A percentile compares a stretch with the other conserved stretches of the same genome.
phyloP scores from a whole-genome alignment of 2,329 filamentous ascomycete species.

The Corynespora cassiicola region DNA sequence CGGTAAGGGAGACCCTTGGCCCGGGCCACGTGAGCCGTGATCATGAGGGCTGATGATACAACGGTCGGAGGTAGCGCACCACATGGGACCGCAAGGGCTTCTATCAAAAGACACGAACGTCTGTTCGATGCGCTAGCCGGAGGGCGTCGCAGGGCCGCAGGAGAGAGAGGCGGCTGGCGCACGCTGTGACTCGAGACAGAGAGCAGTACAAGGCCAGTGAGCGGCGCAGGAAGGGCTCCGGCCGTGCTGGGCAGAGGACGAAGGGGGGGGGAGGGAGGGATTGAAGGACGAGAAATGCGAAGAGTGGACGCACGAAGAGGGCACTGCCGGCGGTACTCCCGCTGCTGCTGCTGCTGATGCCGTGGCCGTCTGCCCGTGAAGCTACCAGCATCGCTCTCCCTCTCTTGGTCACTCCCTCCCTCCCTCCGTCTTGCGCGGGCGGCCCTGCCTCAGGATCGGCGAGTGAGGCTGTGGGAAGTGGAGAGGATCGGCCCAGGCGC shows the following conservation, averaged over 20 bases:
- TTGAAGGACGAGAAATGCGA: conserved; percentile 9
- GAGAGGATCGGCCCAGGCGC: conserved; percentile 36
- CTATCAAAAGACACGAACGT: no score
- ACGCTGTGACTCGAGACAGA: conserved; percentile 18
- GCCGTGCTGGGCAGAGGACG: conserved; percentile 1
- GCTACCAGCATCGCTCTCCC: no score
- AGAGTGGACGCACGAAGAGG: conserved; percentile 6
- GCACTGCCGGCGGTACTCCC: no score
- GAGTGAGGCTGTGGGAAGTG: conserved; percentile 42
- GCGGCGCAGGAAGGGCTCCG: conserved; percentile 28
- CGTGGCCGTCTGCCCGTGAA: no score
- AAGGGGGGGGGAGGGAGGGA: background rate
- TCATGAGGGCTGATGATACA: conserved; percentile 8
- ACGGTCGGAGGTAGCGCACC: conserved; percentile 16
- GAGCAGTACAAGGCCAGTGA: conserved; percentile 31
- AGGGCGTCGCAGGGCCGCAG: conserved; percentile 11
- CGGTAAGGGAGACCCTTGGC: no score
- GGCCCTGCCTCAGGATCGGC: conserved; percentile 36
- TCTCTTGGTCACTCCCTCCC: no score
- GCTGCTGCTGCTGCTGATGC: no score
- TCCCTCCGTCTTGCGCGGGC: no score
- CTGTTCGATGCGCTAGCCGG: no score
- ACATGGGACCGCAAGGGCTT: conserved; percentile 10
- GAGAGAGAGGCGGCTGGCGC: conserved; percentile 4
- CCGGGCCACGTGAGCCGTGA: conserved; percentile 27